Evolutionary conservation across 2,329 filamentous ascomycete genomes (phyloP), one percentile per base, ranked within the genome.

Genomic region (Macrophomina tecta): DNA sequence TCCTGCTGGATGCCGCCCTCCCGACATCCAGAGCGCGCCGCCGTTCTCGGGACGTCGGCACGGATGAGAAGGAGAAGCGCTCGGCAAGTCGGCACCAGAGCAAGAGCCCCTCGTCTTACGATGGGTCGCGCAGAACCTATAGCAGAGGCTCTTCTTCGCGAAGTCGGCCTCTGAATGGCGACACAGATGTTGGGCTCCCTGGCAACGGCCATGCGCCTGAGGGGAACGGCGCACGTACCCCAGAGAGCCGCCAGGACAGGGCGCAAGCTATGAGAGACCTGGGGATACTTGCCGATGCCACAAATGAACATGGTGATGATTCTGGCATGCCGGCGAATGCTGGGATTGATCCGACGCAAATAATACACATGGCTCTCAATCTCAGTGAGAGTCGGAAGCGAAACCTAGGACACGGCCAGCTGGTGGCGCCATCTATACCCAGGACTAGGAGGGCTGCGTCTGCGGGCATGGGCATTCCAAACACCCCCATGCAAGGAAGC

Each of bases 291-390:
- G 42, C 46, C 12, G 68, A 68, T 51, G 69, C 63, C 30, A 58
- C 42, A 23, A 64, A 69, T 23, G 65, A 62, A 45, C 61, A 55
- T 48, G 64, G 36, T 5, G 53, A 69, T 23, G 56, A 65, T 7
- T 66, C 61, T 28, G 69, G 62, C 28, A 65, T 68, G 48, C 69
- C 74, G 18, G 63, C 74, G 55, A 82, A 79, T 5, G 75, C 91
- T 23, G 88, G 93, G 72, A 85, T 91, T 68, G 94, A 97, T 73
- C 91, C 94, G 7, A 88, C 90, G 4, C 92, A 97, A 77, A 96
- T 98, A 70, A 93, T 98, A 49, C 93, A 93, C 73, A 91, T 98
- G 86, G 94, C 94, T 1, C 80, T 98, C 72, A 95, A 90, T 70
- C 80, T 98, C 60, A 97, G 91, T 81, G 93, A 97, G 78, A 92